Base-by-base conservation (phyloP, 2,329 filamentous ascomycete species). In the Akanthomyces dipterigenus region DNA sequence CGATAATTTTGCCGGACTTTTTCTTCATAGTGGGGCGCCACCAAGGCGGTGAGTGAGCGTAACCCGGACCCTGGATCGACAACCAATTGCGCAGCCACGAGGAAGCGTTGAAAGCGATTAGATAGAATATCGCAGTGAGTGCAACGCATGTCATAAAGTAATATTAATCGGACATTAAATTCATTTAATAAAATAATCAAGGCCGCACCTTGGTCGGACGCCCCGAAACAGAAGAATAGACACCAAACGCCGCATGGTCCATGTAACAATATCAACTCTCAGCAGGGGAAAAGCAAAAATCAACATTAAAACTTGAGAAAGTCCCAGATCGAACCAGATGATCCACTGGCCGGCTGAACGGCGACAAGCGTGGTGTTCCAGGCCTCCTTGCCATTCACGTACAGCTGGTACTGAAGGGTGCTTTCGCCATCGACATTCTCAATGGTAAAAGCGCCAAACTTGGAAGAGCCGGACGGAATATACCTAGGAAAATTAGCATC, bases 381-480 rank as follows among this genome's bases (percentile, higher is more conserved):
- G 1, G 80, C 81, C 71, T 93, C 88, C 48, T 83, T 76, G 2
- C 92, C 93, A 71, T 96, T 89, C 20, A 97, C 81, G 70, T 89
- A 97, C 2, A 97, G 77, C 4, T 85, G 83, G 70, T 96, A 98
- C 51, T 87, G 88, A 40, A 99, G 77, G 45, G 88, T 82, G 69
- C 89, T 93, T 45, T 82, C 82, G 11, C 82, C 80, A 2, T 82
- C 78, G 5, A 84, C 81, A 60, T 85, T 86, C 63, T 88, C 86
- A 64, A 99, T 92, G 24, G 91, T 90, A 59, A 76, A 75, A 2
- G 74, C 68, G 2, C 93, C 90, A 73, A 96, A 93, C 72, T 98
- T 98, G 64, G 88, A 92, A 69, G 91, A 93, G 1, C 93, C 93
- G 62, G 88, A 84, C 9, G 93, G 89, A 50, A 93, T 83, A 67